Conservation (phyloP, 2,329 filamentous ascomycete genomes). For the Ophiocordyceps robertsii region DNA sequence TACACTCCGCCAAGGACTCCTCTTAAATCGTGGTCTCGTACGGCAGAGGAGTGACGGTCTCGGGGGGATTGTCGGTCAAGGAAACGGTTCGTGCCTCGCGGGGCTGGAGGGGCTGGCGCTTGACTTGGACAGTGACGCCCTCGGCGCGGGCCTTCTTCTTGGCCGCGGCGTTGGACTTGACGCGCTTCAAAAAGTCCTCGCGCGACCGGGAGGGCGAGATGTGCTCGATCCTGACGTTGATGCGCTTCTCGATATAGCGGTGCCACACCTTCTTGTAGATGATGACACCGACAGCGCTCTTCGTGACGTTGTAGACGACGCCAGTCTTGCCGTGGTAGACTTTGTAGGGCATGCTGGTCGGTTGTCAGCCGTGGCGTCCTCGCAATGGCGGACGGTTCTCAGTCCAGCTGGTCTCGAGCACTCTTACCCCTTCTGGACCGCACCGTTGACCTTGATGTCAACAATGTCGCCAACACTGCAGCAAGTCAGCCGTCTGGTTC, state of each 20-base stretch:
- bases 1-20: slow-evolving; percentile 9
- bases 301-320: slow-evolving; percentile 98
- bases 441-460: slow-evolving; percentile 97
- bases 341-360: slow-evolving; percentile 86
- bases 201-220: slow-evolving; percentile 85
- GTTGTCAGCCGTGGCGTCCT: slow-evolving; percentile 17
- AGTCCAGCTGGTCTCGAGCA: neutral
- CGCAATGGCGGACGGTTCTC: neutral
- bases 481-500: slow-evolving; percentile 25
- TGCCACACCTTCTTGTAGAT: slow-evolving; percentile 99
- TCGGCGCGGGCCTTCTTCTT: slow-evolving; percentile 88
- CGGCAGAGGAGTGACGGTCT: slow-evolving; percentile 81
- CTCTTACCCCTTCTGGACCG: slow-evolving; percentile 88
- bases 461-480: slow-evolving; percentile 91
- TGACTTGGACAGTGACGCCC: slow-evolving; percentile 78
- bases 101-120: slow-evolving; percentile 75
- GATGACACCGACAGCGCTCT: slow-evolving; percentile 94
- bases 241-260: slow-evolving; percentile 99
- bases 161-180: slow-evolving; percentile 90
- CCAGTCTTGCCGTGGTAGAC: slow-evolving; percentile 99
- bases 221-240: slow-evolving; percentile 99
- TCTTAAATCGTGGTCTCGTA: slow-evolving; percentile 97
- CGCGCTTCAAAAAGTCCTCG: slow-evolving; percentile 90
- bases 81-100: slow-evolving; percentile 70
- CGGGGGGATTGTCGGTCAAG: slow-evolving; percentile 69